Evolutionary conservation across 108 stramenopile genomes (phyloP), one percentile per base, ranked within the genome.

Genomic region (Schizochytrium sp.): DNA sequence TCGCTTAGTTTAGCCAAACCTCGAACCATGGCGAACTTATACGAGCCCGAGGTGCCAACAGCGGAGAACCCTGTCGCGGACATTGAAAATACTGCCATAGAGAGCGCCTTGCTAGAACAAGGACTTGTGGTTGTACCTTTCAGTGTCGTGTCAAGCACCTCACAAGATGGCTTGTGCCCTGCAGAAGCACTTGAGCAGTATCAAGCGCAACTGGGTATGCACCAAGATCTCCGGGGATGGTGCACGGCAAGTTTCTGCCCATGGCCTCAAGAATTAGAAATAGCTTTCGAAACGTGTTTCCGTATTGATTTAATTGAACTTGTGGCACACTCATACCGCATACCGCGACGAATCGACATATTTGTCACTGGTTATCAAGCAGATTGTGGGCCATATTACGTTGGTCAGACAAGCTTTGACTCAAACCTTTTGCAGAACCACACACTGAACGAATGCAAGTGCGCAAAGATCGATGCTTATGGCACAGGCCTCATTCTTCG

Each of bases 381-480:
- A 10, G 17, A 55, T 5, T 47, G 53, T 13, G 76, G 76, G 55
- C 12, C 50, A 13, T 83, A 83, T 55, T 83, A 83, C 0, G 15
- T 83, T 42, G 76, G 76, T 55, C 76, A 40, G 3, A 10, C 55
- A 53, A 10, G 12, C 15, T 83, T 2, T 28, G 76, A 83, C 28
- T 83, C 76, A 28, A 83, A 83, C 76, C 40, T 83, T 5, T 53
- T 83, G 28, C 76, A 83, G 50, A 53, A 83, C 47, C 53, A 55
- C 53, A 3, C 47, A 28, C 13, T 55, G 8, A 55, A 55, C 47
- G 76, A 83, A 53, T 49, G 53, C 50, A 49, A 55, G 28, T n/a
- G 50, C 47, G 76, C 53, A 5, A 10, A 10, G 0, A 40, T 83
- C 28, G 50, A 49, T 38, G 76, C 53, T 0, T 83, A 83, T 28